Conservation (phyloP, 352 stramenopile species). For the Globisporangium solare region DNA sequence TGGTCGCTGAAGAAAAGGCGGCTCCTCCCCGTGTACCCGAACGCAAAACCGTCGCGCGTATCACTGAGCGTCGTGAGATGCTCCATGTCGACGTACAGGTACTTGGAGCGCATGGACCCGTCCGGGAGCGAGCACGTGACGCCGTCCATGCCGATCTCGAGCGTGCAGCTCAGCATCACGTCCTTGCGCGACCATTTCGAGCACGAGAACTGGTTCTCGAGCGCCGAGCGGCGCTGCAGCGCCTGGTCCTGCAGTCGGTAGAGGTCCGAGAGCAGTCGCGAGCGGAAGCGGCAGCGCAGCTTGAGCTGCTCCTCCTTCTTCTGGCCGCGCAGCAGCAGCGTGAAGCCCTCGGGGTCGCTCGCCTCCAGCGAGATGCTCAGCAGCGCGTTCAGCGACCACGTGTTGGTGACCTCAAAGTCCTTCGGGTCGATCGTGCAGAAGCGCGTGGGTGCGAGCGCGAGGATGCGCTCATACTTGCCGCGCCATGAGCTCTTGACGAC, state of each 20-base stretch:
- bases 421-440: slow-evolving; percentile 85
- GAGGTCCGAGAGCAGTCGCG: slow-evolving; percentile 74
- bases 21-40: slow-evolving; percentile 62
- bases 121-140: slow-evolving; percentile 37
- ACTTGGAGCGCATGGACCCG: slow-evolving; percentile 58
- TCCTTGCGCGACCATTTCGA: slow-evolving; percentile 61
- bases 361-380: slow-evolving; percentile 54
- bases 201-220: slow-evolving; percentile 47
- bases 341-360: slow-evolving; percentile 56
- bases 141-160: slow-evolving; percentile 63
- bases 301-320: slow-evolving; percentile 87
- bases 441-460: slow-evolving; percentile 69
- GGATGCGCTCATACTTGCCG: slow-evolving; percentile 85
- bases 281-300: slow-evolving; percentile 71
- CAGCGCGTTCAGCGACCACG: slow-evolving; percentile 65
- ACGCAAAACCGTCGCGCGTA: slow-evolving; percentile 51
- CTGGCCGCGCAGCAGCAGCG: slow-evolving; percentile 49
- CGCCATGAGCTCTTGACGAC: slow-evolving; percentile 82
- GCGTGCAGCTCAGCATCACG: slow-evolving; percentile 29
- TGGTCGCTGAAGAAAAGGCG: slow-evolving; percentile 72
- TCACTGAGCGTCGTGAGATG: slow-evolving; percentile 56
- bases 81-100: slow-evolving; percentile 79
- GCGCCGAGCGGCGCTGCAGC: slow-evolving; percentile 21
- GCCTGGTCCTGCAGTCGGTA: slow-evolving; percentile 63
- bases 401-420: slow-evolving; percentile 87